Conservation (phyloP, 1,139 yeast genomes). For the Hemisphaericaspora subhashii region DNA sequence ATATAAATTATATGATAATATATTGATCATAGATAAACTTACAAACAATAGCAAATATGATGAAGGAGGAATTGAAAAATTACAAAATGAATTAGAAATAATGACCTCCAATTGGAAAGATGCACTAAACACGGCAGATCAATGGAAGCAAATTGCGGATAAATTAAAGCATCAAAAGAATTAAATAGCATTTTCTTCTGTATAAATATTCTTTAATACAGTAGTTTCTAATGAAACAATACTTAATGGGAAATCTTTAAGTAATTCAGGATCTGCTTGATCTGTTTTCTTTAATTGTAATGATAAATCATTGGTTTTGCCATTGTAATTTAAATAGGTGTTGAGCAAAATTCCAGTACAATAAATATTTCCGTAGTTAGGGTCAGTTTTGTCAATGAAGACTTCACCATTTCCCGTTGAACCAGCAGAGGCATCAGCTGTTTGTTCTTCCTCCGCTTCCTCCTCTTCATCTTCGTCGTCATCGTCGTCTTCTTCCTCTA, state of each 20-base stretch:
- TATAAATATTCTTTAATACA: slow-evolving; percentile 17
- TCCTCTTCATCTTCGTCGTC: no score
- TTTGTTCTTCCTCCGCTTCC: no score
- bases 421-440: not conserved
- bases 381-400: slow-evolving; percentile 13
- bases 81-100: slow-evolving; percentile 36
- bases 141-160: slow-evolving; percentile 37
- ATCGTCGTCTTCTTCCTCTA: no score
- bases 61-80: slow-evolving; percentile 10
- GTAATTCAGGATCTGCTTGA: slow-evolving; percentile 17
- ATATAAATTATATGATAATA: slow-evolving; percentile 30
- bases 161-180: not conserved
- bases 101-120: slow-evolving; percentile 44
- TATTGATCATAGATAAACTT: slow-evolving; percentile 13
- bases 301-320: slow-evolving; percentile 17
- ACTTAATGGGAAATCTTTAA: slow-evolving; percentile 34
- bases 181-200: slow-evolving; percentile 1
- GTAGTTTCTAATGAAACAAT: slow-evolving; percentile 35
- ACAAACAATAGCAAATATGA: slow-evolving; percentile 5
- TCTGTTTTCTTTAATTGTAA: slow-evolving; percentile 20
- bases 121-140: slow-evolving; percentile 47
- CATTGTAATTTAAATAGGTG: slow-evolving; percentile 26
- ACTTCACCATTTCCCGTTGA: slow-evolving; percentile 5
- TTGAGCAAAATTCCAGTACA: slow-evolving; percentile 37
- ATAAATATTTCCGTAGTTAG: slow-evolving; percentile 20